Conservation (phyloP, 345 rosid genomes). For the Gossypium ekmanianum region DNA sequence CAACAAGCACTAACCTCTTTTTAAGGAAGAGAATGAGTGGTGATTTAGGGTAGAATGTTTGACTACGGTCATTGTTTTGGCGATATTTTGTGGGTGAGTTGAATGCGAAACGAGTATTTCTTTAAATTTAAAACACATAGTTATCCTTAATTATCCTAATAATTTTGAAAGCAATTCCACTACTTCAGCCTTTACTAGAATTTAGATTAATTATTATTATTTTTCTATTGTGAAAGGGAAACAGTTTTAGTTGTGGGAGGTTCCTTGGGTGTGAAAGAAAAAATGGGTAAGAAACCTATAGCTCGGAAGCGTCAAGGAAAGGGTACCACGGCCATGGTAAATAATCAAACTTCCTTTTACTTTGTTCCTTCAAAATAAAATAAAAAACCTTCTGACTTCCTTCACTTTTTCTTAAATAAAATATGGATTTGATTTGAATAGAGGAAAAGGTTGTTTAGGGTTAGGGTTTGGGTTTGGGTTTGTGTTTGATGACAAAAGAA, state of each 20-base stretch:
- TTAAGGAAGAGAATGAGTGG: neutral
- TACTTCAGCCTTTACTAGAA: too few species aligned
- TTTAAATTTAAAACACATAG: neutral
- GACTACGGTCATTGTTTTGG: neutral
- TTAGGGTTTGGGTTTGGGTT: neutral
- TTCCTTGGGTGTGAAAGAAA: neutral
- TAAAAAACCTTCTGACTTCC: neutral
- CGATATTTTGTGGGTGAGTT: neutral
- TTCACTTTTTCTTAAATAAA: neutral
- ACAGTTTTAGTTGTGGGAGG: neutral
- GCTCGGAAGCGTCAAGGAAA: constrained; percentile 6
- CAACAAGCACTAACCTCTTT: too few species aligned
- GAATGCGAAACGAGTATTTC: neutral
- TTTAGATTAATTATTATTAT: too few species aligned
- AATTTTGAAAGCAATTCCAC: too few species aligned
- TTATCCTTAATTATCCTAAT: too few species aligned
- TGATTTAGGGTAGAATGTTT: neutral
- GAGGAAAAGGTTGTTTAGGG: neutral
- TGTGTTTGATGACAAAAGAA: neutral
- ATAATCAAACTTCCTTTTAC: neutral
- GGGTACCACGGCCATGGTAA: neutral
- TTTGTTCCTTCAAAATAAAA: neutral
- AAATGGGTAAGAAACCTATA: constrained; percentile 5
- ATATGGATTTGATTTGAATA: neutral
- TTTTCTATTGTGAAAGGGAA: neutral